A percentile compares a stretch with the other conserved stretches of the same genome.
Evolutionary conservation across 352 stramenopile species (phyloP).

Genomic region (Phytophthora macrochlamydospora): DNA sequence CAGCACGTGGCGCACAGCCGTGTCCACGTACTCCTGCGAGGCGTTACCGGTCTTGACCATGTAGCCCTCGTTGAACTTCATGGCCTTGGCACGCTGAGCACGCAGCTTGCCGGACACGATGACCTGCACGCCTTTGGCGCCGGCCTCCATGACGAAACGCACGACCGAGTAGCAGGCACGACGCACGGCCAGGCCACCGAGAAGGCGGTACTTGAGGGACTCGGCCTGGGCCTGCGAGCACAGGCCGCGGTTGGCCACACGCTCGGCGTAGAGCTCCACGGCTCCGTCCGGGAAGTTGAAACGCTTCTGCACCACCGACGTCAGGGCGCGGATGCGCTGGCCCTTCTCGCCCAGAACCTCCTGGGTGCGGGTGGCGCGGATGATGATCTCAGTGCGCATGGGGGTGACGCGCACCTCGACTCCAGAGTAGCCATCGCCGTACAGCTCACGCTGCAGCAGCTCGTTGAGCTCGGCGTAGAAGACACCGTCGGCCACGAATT

Average conservation of each 20-base stretch:
- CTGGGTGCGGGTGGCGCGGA: slow-evolving; percentile 98
- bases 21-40: slow-evolving; percentile 98
- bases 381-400: slow-evolving; percentile 99
- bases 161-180: slow-evolving; percentile 99
- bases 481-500: slow-evolving; percentile 99
- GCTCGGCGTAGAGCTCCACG: slow-evolving; percentile 99
- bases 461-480: slow-evolving; percentile 99
- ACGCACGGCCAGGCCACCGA: slow-evolving; percentile 97
- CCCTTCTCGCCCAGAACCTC: slow-evolving; percentile 99
- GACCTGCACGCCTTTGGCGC: slow-evolving; percentile 99
- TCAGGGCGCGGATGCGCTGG: slow-evolving; percentile 99
- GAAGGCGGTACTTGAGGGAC: slow-evolving; percentile 99
- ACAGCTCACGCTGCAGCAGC: slow-evolving; percentile 97
- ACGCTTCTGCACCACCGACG: slow-evolving; percentile 99
- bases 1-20: slow-evolving; percentile 97
- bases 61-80: slow-evolving; percentile 99
- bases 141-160: slow-evolving; percentile 99
- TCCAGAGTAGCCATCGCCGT: slow-evolving; percentile 98
- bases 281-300: slow-evolving; percentile 95
- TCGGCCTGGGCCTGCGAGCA: slow-evolving; percentile 99
- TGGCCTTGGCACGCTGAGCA: slow-evolving; percentile 99
- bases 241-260: slow-evolving; percentile 97
- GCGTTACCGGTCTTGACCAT: slow-evolving; percentile 99
- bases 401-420: slow-evolving; percentile 99
- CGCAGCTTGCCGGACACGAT: slow-evolving; percentile 99